These are phyloP conservation scores for Phoenix dactylifera DNA, from an alignment of 176 grass and related monocot species.

Conservation along the genomic window DNA sequence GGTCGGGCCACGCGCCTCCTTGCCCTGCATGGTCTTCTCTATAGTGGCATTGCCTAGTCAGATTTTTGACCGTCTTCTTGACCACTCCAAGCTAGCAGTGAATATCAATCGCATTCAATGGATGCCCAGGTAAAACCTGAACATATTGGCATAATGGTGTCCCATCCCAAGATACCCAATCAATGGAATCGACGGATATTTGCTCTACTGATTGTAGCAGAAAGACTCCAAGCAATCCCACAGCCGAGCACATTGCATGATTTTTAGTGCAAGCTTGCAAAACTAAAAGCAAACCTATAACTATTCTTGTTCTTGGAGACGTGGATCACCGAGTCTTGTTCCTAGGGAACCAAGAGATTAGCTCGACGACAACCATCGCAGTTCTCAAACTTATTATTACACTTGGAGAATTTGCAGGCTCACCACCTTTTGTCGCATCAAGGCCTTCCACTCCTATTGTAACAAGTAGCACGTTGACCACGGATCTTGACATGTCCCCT, in stretches of 20 bases:
- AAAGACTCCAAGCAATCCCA: slow-evolving; percentile 58
- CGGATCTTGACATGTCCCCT: slow-evolving; percentile 41
- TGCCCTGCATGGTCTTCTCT: slow-evolving; percentile 65
- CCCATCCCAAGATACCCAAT: slow-evolving; percentile 44
- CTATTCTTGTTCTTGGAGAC: slow-evolving; percentile 72
- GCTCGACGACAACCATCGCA: slow-evolving; percentile 35
- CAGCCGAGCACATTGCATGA: slow-evolving; percentile 74
- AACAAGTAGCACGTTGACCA: slow-evolving; percentile 65
- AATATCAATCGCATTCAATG: slow-evolving; percentile 53
- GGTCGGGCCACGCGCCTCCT: slow-evolving; percentile 55
- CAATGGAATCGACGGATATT: slow-evolving; percentile 34
- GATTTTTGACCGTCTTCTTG: slow-evolving; percentile 44
- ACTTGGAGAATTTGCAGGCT: slow-evolving; percentile 40
- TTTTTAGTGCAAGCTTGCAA: slow-evolving; percentile 71
- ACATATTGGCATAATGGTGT: slow-evolving; percentile 54
- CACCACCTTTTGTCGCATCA: slow-evolving; percentile 26
- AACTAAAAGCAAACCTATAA: slow-evolving; percentile 41
- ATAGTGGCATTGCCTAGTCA: slow-evolving; percentile 49
- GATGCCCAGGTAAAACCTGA: slow-evolving; percentile 67
- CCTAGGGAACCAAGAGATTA: slow-evolving; percentile 56
- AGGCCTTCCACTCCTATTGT: slow-evolving; percentile 71
- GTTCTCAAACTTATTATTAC: slow-evolving; percentile 54
- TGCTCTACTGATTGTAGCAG: slow-evolving; percentile 38
- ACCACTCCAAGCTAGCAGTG: slow-evolving; percentile 54
- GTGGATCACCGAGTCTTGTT: slow-evolving; percentile 45